A percentile compares a stretch with the other conserved stretches of the same genome.
Conservation (phyloP, 2,329 filamentous ascomycete species). For the Paecilomyces sp. region DNA sequence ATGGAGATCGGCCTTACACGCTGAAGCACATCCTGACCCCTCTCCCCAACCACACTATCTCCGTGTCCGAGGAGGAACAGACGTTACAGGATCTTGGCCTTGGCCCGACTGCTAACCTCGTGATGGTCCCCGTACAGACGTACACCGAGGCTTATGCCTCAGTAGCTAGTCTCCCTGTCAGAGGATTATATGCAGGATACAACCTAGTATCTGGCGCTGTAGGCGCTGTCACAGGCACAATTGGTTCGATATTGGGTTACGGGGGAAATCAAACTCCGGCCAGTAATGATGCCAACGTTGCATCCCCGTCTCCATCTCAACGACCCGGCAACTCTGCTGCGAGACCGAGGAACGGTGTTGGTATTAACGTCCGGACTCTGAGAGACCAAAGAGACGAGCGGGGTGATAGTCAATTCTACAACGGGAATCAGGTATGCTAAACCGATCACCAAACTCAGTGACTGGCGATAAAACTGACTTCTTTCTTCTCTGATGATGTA, state of each 20-base stretch:
- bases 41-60: slow-evolving; percentile 65
- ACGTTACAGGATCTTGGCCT: slow-evolving; percentile 64
- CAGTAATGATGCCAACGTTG: slow-evolving; percentile 3
- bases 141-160: slow-evolving; percentile 53
- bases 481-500: slow-evolving; percentile 21
- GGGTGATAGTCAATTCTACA: slow-evolving; percentile 69
- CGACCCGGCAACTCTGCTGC: slow-evolving; percentile 4
- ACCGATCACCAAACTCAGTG: neutral
- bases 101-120: slow-evolving; percentile 71
- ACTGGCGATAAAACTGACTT: slow-evolving; percentile 11
- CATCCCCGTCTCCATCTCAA: slow-evolving; percentile 2
- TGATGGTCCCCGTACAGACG: slow-evolving; percentile 65
- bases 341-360: slow-evolving; percentile 11
- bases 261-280: slow-evolving; percentile 15
- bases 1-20: slow-evolving; percentile 60
- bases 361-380: slow-evolving; percentile 45
- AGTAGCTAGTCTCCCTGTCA: slow-evolving; percentile 31
- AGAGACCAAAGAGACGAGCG: slow-evolving; percentile 48
- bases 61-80: slow-evolving; percentile 65
- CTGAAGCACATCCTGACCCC: slow-evolving; percentile 82
- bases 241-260: slow-evolving; percentile 40
- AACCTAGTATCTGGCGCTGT: slow-evolving; percentile 37
- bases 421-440: slow-evolving; percentile 73
- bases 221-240: slow-evolving; percentile 33
- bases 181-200: slow-evolving; percentile 35